Evolutionary conservation across 129 eudicot species (phyloP), one percentile per base, ranked within the genome.

Genomic region (Heracleum sosnowskyi): DNA sequence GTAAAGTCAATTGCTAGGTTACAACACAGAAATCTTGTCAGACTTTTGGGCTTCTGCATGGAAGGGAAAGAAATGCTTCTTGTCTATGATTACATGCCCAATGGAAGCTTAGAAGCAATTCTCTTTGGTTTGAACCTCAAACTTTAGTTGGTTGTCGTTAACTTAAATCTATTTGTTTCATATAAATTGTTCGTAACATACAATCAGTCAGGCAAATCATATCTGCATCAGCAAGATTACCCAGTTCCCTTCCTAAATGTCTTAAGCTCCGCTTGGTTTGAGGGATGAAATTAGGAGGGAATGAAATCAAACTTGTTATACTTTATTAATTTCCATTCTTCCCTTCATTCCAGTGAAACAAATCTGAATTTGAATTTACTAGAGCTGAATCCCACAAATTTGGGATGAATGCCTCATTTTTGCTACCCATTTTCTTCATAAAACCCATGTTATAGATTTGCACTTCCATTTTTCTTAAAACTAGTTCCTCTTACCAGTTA

Each of bases 11-110:
- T 69, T 69, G 73, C 73, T 18, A 69, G 44, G 73, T 69, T 69
- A 8, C 73, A 69, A 35, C 73, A 69, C 40, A 69, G 12, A 13
- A 69, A 69, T 34, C 73, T 69, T 35, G 73, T 69, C 41, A 33
- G 22, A 69, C 73, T 69, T 5, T 17, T 69, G n/a, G 73, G 73
- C n/a, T 69, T 28, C 73, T 69, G 73, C 73, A 31, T 34, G 44
- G 44, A 69, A 18, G 44, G 44, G 39, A 17, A 69, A 13, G 73
- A 69, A 69, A 31, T 69, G 73, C n/a, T 69, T 69, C 73, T 69
- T 34, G 73, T 69, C 73, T 69, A 69, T 1, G 73, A 68, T 34
- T 68, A 68, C 73, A 68, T 68, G 73, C 73, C 73, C 73, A 68
- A 68, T 34, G 39, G 39, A 69, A 69, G 73, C 73, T 69, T 69